phyloP scores from a whole-genome alignment of 306 rosid species.

The Mucuna pruriens region DNA sequence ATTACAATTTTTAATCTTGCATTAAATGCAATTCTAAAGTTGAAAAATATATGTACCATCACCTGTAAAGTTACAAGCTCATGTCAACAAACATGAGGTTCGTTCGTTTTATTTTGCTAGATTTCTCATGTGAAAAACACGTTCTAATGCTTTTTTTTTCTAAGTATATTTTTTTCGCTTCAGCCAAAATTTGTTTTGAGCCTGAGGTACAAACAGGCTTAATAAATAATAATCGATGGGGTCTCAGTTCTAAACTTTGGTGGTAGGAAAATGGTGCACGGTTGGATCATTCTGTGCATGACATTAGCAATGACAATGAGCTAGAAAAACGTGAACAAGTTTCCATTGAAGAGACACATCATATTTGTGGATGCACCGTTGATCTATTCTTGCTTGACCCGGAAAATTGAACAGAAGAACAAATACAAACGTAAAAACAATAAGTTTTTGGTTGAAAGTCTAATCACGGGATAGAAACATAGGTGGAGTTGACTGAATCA shows the following conservation, averaged over 20 bases:
- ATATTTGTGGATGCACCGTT: not conserved
- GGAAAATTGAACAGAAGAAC: not conserved
- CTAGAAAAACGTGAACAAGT: conserved; percentile 34
- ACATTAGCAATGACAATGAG: conserved; percentile 5
- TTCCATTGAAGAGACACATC: conserved; percentile 31
- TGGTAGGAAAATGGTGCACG: conserved; percentile 18
- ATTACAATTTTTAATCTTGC: not conserved
- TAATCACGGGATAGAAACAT: conserved; percentile 49
- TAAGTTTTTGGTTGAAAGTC: conserved; percentile 38
- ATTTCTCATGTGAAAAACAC: not conserved
- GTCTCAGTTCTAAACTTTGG: conserved; percentile 8
- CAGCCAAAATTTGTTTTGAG: not conserved
- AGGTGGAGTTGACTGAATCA: conserved; percentile 49
- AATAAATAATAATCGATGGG: not conserved
- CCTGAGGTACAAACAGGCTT: not conserved
- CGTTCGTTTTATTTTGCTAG: not conserved
- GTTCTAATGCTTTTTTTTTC: not conserved
- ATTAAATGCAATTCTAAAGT: not conserved
- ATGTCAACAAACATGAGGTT: not conserved
- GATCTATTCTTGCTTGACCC: conserved; percentile 47
- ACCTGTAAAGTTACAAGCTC: not conserved
- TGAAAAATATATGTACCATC: not conserved
- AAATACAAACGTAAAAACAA: not conserved
- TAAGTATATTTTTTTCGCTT: not conserved
- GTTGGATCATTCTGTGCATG: conserved; percentile 15